phyloP scores from a whole-genome alignment of 306 rosid species.

The Vicia faba region DNA sequence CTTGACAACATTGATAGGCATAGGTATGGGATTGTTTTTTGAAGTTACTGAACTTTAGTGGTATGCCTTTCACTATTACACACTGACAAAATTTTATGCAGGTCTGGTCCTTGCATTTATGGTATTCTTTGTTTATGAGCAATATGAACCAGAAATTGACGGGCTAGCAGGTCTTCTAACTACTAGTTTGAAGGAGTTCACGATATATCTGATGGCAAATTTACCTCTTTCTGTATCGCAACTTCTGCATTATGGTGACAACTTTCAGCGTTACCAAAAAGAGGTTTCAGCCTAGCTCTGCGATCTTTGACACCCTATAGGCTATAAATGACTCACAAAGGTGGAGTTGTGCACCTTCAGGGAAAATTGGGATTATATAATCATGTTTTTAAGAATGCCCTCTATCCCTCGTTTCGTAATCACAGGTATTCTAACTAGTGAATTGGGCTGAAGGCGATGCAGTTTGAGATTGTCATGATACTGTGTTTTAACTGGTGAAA shows the following conservation, averaged over 20 bases:
- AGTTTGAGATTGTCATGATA: conserved; percentile 18
- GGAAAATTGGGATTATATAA: conserved; percentile 14
- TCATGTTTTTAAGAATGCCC: conserved; percentile 8
- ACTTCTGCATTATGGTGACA: conserved; percentile 33
- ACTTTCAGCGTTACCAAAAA: conserved; percentile 5
- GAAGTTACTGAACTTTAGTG: conserved; percentile 8
- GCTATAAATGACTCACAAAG: conserved; percentile 23
- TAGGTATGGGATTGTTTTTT: conserved; percentile 53
- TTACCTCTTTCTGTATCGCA: conserved; percentile 47
- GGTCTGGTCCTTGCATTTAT: conserved; percentile 69
- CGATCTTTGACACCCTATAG: conserved; percentile 27
- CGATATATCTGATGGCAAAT: conserved; percentile 40
- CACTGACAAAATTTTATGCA: conserved; percentile 41
- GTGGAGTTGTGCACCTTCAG: conserved; percentile 9
- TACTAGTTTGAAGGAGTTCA: conserved; percentile 37
- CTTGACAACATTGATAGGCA: conserved; percentile 50
- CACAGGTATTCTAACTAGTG: conserved; percentile 13
- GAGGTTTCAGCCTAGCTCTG: conserved; percentile 33
- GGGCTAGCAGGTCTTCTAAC: conserved; percentile 44
- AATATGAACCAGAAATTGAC: conserved; percentile 72
- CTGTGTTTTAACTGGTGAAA: conserved; percentile 18
- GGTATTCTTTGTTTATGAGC: conserved; percentile 78
- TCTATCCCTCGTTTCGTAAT: neutral
- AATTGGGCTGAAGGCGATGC: conserved; percentile 28
- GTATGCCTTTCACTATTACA: conserved; percentile 21